Evolutionary conservation across 306 rosid genomes (phyloP), one percentile per base, ranked within the genome.

Genomic region (Quercus robur): DNA sequence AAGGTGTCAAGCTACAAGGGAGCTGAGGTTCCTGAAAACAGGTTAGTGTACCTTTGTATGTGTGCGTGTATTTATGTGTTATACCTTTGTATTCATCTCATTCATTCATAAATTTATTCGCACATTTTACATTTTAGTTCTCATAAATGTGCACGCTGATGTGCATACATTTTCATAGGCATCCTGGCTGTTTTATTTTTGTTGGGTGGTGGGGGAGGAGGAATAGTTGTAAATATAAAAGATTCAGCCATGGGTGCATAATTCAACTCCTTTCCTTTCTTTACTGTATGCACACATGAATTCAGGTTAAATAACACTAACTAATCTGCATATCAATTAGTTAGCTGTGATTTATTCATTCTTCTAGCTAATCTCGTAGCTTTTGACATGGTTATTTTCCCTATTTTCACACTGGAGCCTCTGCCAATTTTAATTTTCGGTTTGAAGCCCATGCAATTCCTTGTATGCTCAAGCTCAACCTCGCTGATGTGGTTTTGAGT

Each of bases 1-100:
- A 90, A 83, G 79, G 79, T 96, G 81, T 96, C 97, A 76, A 91
- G 97, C 88, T 93, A 85, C 77, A 76, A 96, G 84, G 98, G 99
- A 74, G 99, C 93, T 70, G 97, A 96, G 85, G 91, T 94, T 81
- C 94, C 94, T 10, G 88, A 87, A 75, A 85, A 88, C 88, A 89
- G 97, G 98, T 93, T 78, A 64, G 91, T 73, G 25, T 71, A 26
- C 44, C 44, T 33, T 12, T n/a, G n/a, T 71, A 46, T 26, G 46
- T 41, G 46, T 8, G 12, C 9, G 46, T 41, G 12, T 8, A 8
- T 41, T 2, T 41, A 41, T 41, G 46, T 8, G 46, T 11, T 41
- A 23, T 74, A 20, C 44, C 44, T 33, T 7, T 25, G 15, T 71
- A 46, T 26, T 9, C 6, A 63, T 35, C 38, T 74, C 15, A 17